Base-by-base conservation (phyloP, 2,329 filamentous ascomycete species). In the Fusarium succisae region DNA sequence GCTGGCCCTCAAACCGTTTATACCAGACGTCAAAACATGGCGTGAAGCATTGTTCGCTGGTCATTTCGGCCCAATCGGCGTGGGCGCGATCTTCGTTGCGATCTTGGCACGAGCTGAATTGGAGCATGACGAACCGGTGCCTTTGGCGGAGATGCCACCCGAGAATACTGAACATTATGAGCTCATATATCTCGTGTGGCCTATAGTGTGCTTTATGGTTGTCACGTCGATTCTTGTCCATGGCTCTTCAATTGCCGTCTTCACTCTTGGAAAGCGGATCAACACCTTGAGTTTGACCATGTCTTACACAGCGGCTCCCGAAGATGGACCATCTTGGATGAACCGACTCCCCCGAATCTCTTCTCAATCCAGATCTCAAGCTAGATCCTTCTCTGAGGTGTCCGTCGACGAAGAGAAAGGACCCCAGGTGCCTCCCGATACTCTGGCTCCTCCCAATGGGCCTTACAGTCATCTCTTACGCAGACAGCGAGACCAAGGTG, bases 1-100 rank as follows among this genome's bases (percentile, higher is more conserved):
- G 96, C 84, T 99, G 83, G 83, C 90, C 0, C 85, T 98, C 64
- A 98, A 98, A 80, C 96, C 96, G 0, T 72, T 98, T 11, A 98
- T 99, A 82, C 96, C 96, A 0, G 96, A 99, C 79, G 91, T 99
- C 78, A 98, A 98, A 84, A 98, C 96, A 1, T 99, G 96, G 96
- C 92, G 96, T 77, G 96, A 99, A 81, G 96, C 96, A 11, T 86
- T 98, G 3, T 99, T 99, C 80, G 96, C 96, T 22, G 96, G 96
- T 4, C 96, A 99, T 81, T 99, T 99, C 80, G 96, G 96, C 12
- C 96, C 96, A 35, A 98, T 99, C 76, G 96, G 96, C 60, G 96
- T 99, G 60, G 96, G 96, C 69, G 96, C 96, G 71, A 95, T 99
- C 66, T 99, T 99, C 75, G 92, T 98, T 54, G 94, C 95, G 26